These are phyloP conservation scores for Vitis riparia DNA, from an alignment of 164 flowering plant species.

Conservation along the genomic window DNA sequence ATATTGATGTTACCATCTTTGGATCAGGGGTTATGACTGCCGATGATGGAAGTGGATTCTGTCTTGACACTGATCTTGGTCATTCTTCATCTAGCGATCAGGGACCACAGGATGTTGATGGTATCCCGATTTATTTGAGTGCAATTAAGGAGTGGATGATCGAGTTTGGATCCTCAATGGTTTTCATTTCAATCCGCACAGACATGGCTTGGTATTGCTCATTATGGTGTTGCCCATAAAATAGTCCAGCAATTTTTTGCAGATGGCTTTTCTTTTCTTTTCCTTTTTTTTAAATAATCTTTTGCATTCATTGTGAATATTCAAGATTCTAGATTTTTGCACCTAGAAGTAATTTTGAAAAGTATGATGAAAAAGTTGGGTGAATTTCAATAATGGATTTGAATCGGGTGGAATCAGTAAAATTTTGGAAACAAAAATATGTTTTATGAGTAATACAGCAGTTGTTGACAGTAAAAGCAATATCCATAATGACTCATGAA, in stretches of 20 bases:
- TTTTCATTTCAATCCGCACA: slow-evolving; percentile 76
- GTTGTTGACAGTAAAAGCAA: not conserved
- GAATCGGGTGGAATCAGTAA: not conserved
- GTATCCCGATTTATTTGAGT: slow-evolving; percentile 85
- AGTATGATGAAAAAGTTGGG: not conserved
- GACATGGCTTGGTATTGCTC: slow-evolving; percentile 81
- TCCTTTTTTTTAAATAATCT: not conserved
- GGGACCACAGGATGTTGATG: slow-evolving; percentile 44
- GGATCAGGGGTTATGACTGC: slow-evolving; percentile 84
- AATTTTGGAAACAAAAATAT: no score
- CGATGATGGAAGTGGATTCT: slow-evolving; percentile 85
- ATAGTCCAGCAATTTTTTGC: not conserved
- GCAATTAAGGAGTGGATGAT: slow-evolving; percentile 96
- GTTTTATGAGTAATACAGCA: not conserved
- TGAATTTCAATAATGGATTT: not conserved
- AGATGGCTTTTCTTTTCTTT: not conserved
- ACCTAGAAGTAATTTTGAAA: not conserved
- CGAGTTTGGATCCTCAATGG: slow-evolving; percentile 81
- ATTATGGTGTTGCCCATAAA: not conserved
- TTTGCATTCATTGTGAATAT: not conserved
- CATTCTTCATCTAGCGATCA: slow-evolving; percentile 48
- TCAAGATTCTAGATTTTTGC: not conserved
- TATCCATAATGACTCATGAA: no score
- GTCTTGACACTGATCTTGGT: slow-evolving; percentile 48
- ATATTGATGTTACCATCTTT: slow-evolving; percentile 79